Evolutionary conservation across 2,329 filamentous ascomycete species (phyloP).

Genomic region (Meredithiella fracta): DNA sequence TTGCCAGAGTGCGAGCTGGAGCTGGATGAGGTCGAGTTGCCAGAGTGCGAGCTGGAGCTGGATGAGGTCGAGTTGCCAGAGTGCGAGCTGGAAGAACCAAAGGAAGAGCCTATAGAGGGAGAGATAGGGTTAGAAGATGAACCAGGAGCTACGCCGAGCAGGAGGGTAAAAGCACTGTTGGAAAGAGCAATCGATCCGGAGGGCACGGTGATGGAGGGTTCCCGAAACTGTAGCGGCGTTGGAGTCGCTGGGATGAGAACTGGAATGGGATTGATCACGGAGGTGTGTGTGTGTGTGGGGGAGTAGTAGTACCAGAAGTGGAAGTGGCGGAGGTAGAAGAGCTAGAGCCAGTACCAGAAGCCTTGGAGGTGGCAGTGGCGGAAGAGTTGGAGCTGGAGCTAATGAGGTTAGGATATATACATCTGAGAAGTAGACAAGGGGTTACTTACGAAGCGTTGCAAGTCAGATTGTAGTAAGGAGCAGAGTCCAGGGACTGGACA

Average conservation of each 20-base stretch:
- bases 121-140: conserved; percentile 5
- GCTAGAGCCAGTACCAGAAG: conserved; percentile 1
- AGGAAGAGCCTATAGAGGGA: conserved; percentile 6
- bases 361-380: conserved; percentile 3
- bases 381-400: background rate
- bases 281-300: background rate
- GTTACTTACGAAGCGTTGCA: conserved; percentile 27
- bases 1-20: background rate
- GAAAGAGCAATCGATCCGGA: background rate
- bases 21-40: background rate
- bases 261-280: background rate
- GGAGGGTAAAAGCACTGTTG: background rate
- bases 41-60: conserved; percentile 6
- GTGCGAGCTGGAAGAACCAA: conserved; percentile 2
- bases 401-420: background rate
- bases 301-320: conserved; percentile 7
- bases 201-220: background rate
- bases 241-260: background rate
- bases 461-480: conserved; percentile 46
- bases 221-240: background rate
- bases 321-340: conserved; percentile 4
- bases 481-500: conserved; percentile 37
- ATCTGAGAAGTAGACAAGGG: conserved; percentile 9
- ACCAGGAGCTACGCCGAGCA: conserved; percentile 12
- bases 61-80: conserved; percentile 5